Evolutionary conservation across 1,284 basidiomycete genomes (phyloP).

Genomic region (Marasmius sp.): DNA sequence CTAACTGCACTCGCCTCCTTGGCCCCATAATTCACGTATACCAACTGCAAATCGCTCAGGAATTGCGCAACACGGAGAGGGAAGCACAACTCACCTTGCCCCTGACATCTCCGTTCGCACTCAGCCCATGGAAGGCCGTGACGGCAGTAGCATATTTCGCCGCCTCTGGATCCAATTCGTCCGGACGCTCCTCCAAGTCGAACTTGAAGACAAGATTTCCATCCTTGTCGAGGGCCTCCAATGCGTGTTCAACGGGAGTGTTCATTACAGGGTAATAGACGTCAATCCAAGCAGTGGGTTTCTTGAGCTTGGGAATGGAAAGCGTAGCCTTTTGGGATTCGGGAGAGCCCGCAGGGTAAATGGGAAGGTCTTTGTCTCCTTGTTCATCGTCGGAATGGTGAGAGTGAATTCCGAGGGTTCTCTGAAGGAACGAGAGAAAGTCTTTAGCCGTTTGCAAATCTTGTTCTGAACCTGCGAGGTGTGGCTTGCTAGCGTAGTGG

Average conservation of each 20-base stretch:
- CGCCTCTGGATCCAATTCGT: conserved; percentile 52
- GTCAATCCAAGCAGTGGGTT: conserved; percentile 36
- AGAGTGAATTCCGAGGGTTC: conserved; percentile 40
- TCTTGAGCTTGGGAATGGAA: conserved; percentile 12
- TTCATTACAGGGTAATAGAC: conserved; percentile 79
- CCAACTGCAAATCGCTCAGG: conserved; percentile 31
- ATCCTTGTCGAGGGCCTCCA: conserved; percentile 48
- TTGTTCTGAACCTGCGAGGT: conserved; percentile 49
- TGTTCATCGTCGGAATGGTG: conserved; percentile 20
- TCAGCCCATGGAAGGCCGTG: conserved; percentile 61
- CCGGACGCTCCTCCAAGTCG: conserved; percentile 52
- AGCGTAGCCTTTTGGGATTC: conserved; percentile 43
- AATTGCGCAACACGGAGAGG: neutral
- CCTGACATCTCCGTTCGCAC: conserved; percentile 48
- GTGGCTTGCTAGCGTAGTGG: conserved; percentile 47
- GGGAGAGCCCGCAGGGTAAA: conserved; percentile 51
- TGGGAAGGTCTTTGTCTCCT: conserved; percentile 23
- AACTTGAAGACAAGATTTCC: conserved; percentile 56
- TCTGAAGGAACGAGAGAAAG: conserved; percentile 48
- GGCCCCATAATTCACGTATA: conserved; percentile 74
- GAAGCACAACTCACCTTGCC: conserved; percentile 36
- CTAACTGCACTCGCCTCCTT: conserved; percentile 40
- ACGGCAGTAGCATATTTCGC: conserved; percentile 45
- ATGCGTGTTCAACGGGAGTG: conserved; percentile 53
- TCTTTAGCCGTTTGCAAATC: conserved; percentile 52